Evolutionary conservation across 2,329 filamentous ascomycete species (phyloP).

Genomic region (Xylariaceae sp.): DNA sequence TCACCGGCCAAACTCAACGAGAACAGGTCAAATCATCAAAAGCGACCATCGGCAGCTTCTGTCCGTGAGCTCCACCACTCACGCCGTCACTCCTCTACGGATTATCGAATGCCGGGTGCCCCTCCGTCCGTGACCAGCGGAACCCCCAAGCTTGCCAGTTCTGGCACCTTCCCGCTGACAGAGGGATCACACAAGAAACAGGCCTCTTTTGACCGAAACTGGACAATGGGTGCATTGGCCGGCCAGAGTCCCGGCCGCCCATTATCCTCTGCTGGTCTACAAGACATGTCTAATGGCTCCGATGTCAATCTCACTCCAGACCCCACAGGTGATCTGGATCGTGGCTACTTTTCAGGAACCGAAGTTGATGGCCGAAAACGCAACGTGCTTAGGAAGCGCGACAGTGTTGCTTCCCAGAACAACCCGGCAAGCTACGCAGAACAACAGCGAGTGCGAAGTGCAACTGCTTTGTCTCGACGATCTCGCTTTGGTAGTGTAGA

Average conservation of each 20-base stretch:
- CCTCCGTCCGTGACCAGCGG: conserved; percentile 19
- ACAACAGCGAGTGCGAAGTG: conserved; percentile 66
- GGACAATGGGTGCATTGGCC: conserved; percentile 59
- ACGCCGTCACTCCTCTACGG: conserved; percentile 83
- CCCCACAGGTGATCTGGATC: conserved; percentile 65
- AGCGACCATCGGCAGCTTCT: conserved; percentile 75
- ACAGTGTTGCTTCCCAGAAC: conserved; percentile 59
- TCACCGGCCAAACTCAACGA: conserved; percentile 41
- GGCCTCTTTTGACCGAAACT: conserved; percentile 68
- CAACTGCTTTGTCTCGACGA: conserved; percentile 65
- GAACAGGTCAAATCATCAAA: conserved; percentile 49
- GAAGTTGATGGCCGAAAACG: conserved; percentile 71
- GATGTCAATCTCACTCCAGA: conserved; percentile 41
- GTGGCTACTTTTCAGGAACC: conserved; percentile 90
- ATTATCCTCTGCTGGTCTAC: conserved; percentile 51
- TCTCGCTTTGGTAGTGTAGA: conserved; percentile 78
- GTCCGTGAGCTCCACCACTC: conserved; percentile 80
- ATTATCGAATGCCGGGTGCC: conserved; percentile 53
- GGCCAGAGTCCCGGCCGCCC: conserved; percentile 42
- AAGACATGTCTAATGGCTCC: conserved; percentile 41
- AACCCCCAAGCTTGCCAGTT: conserved; percentile 43
- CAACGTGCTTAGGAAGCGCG: conserved; percentile 79
- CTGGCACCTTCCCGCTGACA: conserved; percentile 41
- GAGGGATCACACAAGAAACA: conserved; percentile 58
- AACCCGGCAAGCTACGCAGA: conserved; percentile 75